A percentile compares a stretch with the other conserved stretches of the same genome.
phyloP scores from a whole-genome alignment of 2,329 filamentous ascomycete species.

The Fusarium coffeatum region DNA sequence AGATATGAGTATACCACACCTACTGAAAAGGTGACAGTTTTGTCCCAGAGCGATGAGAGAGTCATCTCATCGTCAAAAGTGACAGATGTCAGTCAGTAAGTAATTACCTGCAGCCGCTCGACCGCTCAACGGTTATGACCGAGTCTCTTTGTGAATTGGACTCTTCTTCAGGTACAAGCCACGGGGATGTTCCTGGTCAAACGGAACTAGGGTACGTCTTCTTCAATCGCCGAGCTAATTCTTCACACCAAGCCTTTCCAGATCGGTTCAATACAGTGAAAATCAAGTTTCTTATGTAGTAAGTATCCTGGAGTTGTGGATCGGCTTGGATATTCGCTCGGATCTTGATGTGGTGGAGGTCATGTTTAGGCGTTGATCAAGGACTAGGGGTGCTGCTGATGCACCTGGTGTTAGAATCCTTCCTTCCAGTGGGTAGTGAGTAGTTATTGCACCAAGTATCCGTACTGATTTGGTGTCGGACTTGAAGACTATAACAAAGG shows the following conservation, averaged over 20 bases:
- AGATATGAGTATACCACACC: constrained; percentile 28
- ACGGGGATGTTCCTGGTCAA: constrained; percentile 31
- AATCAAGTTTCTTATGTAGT: constrained; percentile 41
- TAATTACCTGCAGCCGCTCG: constrained; percentile 13
- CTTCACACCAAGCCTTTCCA: constrained; percentile 38
- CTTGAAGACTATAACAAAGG: constrained; percentile 6
- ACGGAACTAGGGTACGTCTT: constrained; percentile 35
- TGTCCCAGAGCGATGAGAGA: constrained; percentile 1
- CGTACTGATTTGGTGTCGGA: neutral
- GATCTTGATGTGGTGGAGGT: constrained; percentile 11
- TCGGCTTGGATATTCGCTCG: constrained; percentile 12
- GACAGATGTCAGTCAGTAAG: neutral
- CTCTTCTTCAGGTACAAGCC: constrained; percentile 12
- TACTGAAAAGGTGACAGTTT: constrained; percentile 6
- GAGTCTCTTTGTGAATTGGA: constrained; percentile 9
- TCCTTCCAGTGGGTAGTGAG: constrained; percentile 2
- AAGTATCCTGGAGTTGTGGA: constrained; percentile 21
- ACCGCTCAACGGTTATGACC: neutral
- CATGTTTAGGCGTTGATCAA: constrained; percentile 6
- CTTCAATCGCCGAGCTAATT: constrained; percentile 21
- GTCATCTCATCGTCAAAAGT: constrained; percentile 39
- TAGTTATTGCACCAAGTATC: neutral
- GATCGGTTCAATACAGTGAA: constrained; percentile 11
- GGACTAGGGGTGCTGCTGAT: constrained; percentile 5
- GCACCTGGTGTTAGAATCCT: neutral